Evolutionary conservation across 305 asterid genomes (phyloP).

Genomic region (Fraxinus paxiana): DNA sequence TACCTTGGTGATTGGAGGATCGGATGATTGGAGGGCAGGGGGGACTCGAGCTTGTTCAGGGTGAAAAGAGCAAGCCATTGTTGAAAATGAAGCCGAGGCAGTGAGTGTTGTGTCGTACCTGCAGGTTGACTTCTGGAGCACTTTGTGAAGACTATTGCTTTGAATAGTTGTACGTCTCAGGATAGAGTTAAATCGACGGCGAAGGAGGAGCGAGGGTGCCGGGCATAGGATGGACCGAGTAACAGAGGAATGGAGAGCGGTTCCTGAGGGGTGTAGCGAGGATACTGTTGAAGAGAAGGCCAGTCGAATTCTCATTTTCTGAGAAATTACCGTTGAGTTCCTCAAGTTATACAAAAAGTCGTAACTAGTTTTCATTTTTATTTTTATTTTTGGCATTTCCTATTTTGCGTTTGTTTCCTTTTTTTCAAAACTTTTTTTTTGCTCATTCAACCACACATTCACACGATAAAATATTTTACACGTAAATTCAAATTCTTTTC

Average conservation of each 20-base stretch:
- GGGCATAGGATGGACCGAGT: conserved; percentile 29
- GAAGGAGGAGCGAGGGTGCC: conserved; percentile 27
- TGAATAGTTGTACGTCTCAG: conserved; percentile 15
- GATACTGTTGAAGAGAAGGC: conserved; percentile 25
- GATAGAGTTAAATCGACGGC: conserved; percentile 24
- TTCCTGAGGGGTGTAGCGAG: background rate
- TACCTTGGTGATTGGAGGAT: conserved; percentile 64
- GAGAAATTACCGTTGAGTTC: background rate
- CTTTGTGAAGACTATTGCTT: background rate
- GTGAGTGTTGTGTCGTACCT: conserved; percentile 17
- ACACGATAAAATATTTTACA: too few species aligned
- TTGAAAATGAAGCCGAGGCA: conserved; percentile 38
- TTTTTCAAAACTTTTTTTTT: too few species aligned
- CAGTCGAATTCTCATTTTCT: conserved; percentile 35
- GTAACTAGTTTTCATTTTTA: background rate
- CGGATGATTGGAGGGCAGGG: conserved; percentile 47
- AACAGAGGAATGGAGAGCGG: conserved; percentile 33
- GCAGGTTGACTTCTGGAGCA: conserved; percentile 25
- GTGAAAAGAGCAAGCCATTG: conserved; percentile 54
- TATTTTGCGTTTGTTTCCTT: too few species aligned
- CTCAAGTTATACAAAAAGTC: background rate
- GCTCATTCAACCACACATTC: too few species aligned
- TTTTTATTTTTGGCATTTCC: background rate
- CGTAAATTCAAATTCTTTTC: too few species aligned
- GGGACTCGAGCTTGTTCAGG: conserved; percentile 80